Evolutionary conservation across 176 grass and related monocot species (phyloP), one percentile per base, ranked within the genome.

Genomic region (Saccharum spontaneum): DNA sequence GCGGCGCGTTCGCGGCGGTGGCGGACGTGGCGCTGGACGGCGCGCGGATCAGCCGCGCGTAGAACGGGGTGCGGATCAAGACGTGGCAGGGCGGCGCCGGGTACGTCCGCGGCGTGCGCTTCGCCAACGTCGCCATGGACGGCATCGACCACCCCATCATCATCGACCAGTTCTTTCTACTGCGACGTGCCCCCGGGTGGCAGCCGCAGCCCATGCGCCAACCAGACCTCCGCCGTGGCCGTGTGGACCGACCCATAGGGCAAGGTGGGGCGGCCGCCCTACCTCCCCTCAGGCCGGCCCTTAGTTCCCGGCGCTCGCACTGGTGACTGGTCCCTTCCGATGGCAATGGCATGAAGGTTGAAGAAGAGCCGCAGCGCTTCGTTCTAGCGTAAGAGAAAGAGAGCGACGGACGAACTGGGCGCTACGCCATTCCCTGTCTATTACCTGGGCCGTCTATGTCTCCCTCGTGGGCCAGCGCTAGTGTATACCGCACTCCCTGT

Each of bases 161-260:
- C 87, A 98, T 98, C 30, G 93, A 98, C 83, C 95, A 98, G 77
- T 98, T 98, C 90, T 98, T n/a, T n/a, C n/a, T n/a, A 98, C 89
- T 98, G 95, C 55, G 95, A 98, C 79, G 68, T 87, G 60, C 60
- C n/a, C 5, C 59, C 59, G 4, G 54, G 54, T 7, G 52, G 3
- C 1, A 1, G 8, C 20, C 9, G n/a, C 11, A 4, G 13, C 4
- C 44, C 72, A 1, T 92, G 93, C 89, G 83, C 76, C 16, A 93
- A 93, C 88, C 84, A 60, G 82, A 88, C 44, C 26, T 90, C 87
- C 17, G 86, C 77, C 7, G 95, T 98, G 68, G 68, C 73, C 38
- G 92, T 98, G 15, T 87, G 28, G 28, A 28, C 87, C 72, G 70
- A 84, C 77, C 80, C 28, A 28, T 28, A 28, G 28, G 28, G 28